These are phyloP conservation scores for Panaeolus papilionaceus DNA, from an alignment of 768 basidiomycete genomes.

Conservation along the genomic window DNA sequence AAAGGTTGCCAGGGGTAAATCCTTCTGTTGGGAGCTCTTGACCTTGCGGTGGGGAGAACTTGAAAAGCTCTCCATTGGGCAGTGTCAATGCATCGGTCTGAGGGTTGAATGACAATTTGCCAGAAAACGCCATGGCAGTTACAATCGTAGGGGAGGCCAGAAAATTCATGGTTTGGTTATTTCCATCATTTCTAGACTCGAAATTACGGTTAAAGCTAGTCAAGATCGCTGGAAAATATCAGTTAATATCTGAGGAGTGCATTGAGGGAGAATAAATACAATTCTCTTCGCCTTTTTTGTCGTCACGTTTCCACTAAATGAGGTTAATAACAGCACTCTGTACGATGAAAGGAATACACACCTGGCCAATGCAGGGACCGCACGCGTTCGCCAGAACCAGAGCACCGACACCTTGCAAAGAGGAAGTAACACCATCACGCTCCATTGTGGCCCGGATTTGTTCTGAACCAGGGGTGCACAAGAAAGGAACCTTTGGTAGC, in stretches of 20 bases:
- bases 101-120: slow-evolving; percentile 93
- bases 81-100: slow-evolving; percentile 72
- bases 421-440: slow-evolving; percentile 85
- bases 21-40: slow-evolving; percentile 84
- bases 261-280: slow-evolving; percentile 51
- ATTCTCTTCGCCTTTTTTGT: slow-evolving; percentile 89
- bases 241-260: slow-evolving; percentile 14
- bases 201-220: slow-evolving; percentile 94
- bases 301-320: slow-evolving; percentile 88
- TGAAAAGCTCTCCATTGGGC: slow-evolving; percentile 80
- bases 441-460: slow-evolving; percentile 98
- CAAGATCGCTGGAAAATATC: slow-evolving; percentile 71
- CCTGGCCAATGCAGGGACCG: slow-evolving; percentile 98
- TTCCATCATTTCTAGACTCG: slow-evolving; percentile 97
- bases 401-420: slow-evolving; percentile 89
- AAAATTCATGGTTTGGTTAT: slow-evolving; percentile 95
- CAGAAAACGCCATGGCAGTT: slow-evolving; percentile 97
- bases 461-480: slow-evolving; percentile 92
- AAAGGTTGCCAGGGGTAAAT: slow-evolving; percentile 75
- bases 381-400: slow-evolving; percentile 97
- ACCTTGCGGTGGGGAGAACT: slow-evolving; percentile 84
- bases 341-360: slow-evolving; percentile 31
- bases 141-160: slow-evolving; percentile 96
- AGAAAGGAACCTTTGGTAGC: slow-evolving; percentile 69
- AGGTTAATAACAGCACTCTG: slow-evolving; percentile 10